These are phyloP conservation scores for Jatropha curcas DNA, from an alignment of 345 rosid genomes.

Conservation along the genomic window DNA sequence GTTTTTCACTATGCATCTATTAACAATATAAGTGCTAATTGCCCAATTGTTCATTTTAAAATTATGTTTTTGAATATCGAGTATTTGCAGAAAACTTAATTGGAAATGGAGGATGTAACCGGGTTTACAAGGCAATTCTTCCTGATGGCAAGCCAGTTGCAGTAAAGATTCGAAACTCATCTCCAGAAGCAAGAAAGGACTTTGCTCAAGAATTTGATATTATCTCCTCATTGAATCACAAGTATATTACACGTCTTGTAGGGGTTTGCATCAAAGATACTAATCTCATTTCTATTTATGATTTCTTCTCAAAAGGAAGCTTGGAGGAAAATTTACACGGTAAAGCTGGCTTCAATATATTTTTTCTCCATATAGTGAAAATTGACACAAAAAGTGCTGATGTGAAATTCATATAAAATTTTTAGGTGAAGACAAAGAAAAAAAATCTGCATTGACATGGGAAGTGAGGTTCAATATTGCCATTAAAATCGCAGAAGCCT, in stretches of 20 bases:
- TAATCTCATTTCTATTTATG: slow-evolving; percentile 68
- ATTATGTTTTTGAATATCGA: too few species aligned
- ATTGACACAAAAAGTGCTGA: slow-evolving; percentile 16
- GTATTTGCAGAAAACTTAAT: slow-evolving; percentile 64
- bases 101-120: slow-evolving; percentile 83
- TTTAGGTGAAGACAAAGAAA: slow-evolving; percentile 34
- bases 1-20: slow-evolving; percentile 30
- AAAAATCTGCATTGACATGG: slow-evolving; percentile 56
- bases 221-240: slow-evolving; percentile 66
- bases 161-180: slow-evolving; percentile 66
- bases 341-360: slow-evolving; percentile 31
- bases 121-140: slow-evolving; percentile 71
- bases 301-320: slow-evolving; percentile 70
- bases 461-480: slow-evolving; percentile 61
- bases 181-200: slow-evolving; percentile 57
- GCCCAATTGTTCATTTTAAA: too few species aligned
- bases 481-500: slow-evolving; percentile 68
- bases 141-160: slow-evolving; percentile 73
- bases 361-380: slow-evolving; percentile 3
- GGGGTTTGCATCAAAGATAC: slow-evolving; percentile 62
- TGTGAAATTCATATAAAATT: slow-evolving; percentile 12
- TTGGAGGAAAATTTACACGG: slow-evolving; percentile 76
- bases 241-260: slow-evolving; percentile 54
- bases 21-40: neutral
- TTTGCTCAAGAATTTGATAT: slow-evolving; percentile 75